Evolutionary conservation across 805 yeast species (phyloP).

Genomic region (Suhomyces sp.): DNA sequence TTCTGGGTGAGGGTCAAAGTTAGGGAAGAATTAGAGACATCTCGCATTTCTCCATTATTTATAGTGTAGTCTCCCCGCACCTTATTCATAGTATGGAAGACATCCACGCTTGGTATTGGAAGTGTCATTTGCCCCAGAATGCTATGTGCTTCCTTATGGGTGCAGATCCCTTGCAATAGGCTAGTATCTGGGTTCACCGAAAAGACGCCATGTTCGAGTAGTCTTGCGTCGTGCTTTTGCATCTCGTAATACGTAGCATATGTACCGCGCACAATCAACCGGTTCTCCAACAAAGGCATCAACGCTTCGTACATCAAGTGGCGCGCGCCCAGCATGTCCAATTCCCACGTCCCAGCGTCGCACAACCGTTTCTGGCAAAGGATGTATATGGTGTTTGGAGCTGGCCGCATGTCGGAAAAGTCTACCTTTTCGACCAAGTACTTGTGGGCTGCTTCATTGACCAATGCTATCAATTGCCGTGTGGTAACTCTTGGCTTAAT

Average conservation of each 20-base stretch:
- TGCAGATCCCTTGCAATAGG: not conserved
- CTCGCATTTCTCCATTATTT: too few relatives aligned
- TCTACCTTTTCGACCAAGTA: not conserved
- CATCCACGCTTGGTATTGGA: not conserved
- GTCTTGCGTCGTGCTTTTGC: not conserved
- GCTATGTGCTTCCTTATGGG: not conserved
- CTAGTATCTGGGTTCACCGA: not conserved
- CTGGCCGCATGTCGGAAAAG: not conserved
- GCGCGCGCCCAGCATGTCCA: not conserved
- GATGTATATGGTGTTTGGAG: not conserved
- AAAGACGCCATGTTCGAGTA: not conserved
- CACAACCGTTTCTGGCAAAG: not conserved
- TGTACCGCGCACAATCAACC: not conserved
- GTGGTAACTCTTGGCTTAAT: not conserved
- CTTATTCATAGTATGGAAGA: not conserved
- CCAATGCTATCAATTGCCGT: not conserved
- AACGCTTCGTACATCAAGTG: not conserved
- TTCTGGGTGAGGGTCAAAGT: not conserved
- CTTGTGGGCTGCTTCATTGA: not conserved
- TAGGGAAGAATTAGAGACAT: too few relatives aligned
- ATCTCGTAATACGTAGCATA: not conserved
- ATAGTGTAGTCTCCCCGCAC: too few relatives aligned
- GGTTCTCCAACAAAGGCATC: not conserved
- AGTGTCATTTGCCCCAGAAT: not conserved
- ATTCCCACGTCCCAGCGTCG: not conserved